phyloP scores from a whole-genome alignment of 768 basidiomycete genomes.

The Naematelia aurantialba region DNA sequence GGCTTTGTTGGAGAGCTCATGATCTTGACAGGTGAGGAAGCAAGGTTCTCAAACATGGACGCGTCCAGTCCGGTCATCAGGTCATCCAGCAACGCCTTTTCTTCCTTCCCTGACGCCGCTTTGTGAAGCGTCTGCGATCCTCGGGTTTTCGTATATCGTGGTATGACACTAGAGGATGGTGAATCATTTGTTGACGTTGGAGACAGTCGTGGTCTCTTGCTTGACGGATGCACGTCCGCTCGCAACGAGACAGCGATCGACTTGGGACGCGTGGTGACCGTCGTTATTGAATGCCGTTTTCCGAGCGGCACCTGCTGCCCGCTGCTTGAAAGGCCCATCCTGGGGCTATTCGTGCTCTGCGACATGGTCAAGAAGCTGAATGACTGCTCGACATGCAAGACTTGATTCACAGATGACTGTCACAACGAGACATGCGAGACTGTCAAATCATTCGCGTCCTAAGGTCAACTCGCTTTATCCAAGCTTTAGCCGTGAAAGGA shows the following conservation, averaged over 20 bases:
- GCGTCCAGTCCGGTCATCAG: conserved; percentile 60
- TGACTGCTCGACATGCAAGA: too few species aligned
- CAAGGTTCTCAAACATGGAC: conserved; percentile 55
- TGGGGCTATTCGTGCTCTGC: neutral
- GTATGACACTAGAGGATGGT: neutral
- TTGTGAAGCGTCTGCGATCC: neutral
- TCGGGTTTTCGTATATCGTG: neutral
- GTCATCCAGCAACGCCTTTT: conserved; percentile 60
- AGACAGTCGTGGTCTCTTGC: neutral
- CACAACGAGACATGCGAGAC: neutral
- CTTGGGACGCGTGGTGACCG: neutral
- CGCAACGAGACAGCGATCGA: neutral
- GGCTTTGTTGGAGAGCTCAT: conserved; percentile 5
- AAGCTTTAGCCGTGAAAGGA: conserved; percentile 2
- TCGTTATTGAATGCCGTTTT: too few species aligned
- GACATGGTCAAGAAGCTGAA: neutral
- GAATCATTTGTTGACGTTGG: neutral
- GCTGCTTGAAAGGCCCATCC: neutral
- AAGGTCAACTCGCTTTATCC: neutral
- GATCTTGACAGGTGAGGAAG: conserved; percentile 47
- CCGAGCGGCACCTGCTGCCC: neutral
- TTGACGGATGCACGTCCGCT: neutral
- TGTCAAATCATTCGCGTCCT: conserved; percentile 4
- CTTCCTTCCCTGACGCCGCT: conserved; percentile 51
- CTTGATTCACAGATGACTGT: neutral